A percentile compares a stretch with the other conserved stretches of the same genome.
phyloP scores from a whole-genome alignment of 2,329 filamentous ascomycete genomes.

The Penicillium griseofulvum region DNA sequence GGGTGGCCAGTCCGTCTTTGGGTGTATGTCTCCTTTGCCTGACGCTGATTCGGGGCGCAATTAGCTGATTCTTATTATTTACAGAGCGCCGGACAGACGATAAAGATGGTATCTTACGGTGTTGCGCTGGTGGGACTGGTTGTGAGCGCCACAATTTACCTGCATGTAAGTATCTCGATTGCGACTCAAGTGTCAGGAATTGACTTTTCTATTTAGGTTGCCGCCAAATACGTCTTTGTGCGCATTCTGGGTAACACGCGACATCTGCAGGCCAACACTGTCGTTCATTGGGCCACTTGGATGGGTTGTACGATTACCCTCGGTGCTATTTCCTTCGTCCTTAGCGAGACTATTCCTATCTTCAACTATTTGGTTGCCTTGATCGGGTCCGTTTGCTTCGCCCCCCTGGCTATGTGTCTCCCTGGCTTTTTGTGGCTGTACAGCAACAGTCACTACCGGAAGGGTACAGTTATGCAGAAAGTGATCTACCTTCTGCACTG shows the following conservation, averaged over 20 bases:
- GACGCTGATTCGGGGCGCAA: background rate
- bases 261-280: constrained; percentile 51
- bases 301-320: constrained; percentile 46
- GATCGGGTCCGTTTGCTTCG: constrained; percentile 50
- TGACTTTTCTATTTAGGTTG: constrained; percentile 35
- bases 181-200: background rate
- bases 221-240: constrained; percentile 55
- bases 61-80: constrained; percentile 29
- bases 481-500: constrained; percentile 41
- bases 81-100: constrained; percentile 50
- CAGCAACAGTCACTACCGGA: constrained; percentile 45
- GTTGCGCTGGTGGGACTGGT: constrained; percentile 55
- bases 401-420: constrained; percentile 49
- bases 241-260: constrained; percentile 50
- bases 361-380: constrained; percentile 53
- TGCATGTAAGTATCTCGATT: constrained; percentile 25
- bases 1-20: constrained; percentile 61
- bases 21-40: constrained; percentile 23
- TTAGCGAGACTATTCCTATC: constrained; percentile 53
- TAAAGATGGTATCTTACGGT: constrained; percentile 63
- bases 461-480: constrained; percentile 37
- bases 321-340: constrained; percentile 46
- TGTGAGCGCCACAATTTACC: constrained; percentile 47
- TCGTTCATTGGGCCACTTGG: constrained; percentile 53
- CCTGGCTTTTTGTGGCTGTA: constrained; percentile 52